phyloP scores from a whole-genome alignment of 1,139 yeast species.

The Meyerozyma smithsonii region DNA sequence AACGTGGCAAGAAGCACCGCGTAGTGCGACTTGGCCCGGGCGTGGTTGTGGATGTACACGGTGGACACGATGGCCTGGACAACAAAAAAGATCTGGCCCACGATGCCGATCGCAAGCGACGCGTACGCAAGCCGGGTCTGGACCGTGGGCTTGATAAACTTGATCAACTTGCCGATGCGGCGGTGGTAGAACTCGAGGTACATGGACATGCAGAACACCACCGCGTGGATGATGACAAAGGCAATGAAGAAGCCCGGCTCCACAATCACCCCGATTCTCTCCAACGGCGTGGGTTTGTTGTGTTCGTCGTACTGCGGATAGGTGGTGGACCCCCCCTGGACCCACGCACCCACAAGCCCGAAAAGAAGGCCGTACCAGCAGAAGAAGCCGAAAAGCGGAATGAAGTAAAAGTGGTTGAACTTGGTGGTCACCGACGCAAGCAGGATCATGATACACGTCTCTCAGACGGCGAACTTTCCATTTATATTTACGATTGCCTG shows the following conservation, averaged over 20 bases:
- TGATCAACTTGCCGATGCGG: constrained; percentile 27
- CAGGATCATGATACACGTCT: neutral
- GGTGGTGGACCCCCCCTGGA: constrained; percentile 16
- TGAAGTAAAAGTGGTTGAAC: constrained; percentile 24
- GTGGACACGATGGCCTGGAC: constrained; percentile 21
- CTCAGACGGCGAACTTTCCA: neutral
- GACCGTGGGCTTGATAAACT: constrained; percentile 23
- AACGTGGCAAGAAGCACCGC: constrained; percentile 23
- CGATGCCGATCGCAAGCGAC: constrained; percentile 19
- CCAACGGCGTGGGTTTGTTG: constrained; percentile 14
- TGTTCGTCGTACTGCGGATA: constrained; percentile 17
- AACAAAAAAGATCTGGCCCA: constrained; percentile 24
- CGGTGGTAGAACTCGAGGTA: constrained; percentile 28
- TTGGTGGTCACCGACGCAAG: constrained; percentile 17
- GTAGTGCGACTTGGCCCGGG: constrained; percentile 20
- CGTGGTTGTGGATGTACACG: constrained; percentile 16
- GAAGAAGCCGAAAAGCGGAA: constrained; percentile 24
- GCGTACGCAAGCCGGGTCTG: constrained; percentile 25
- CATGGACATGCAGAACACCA: constrained; percentile 23
- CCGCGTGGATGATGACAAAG: constrained; percentile 21
- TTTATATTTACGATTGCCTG: neutral
- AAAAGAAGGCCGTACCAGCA: constrained; percentile 25
- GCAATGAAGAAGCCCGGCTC: constrained; percentile 22
- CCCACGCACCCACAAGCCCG: constrained; percentile 22
- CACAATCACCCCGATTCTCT: constrained; percentile 25